phyloP scores from a whole-genome alignment of 192 early-diverging fungal species.

The Chytriomyces sp. region DNA sequence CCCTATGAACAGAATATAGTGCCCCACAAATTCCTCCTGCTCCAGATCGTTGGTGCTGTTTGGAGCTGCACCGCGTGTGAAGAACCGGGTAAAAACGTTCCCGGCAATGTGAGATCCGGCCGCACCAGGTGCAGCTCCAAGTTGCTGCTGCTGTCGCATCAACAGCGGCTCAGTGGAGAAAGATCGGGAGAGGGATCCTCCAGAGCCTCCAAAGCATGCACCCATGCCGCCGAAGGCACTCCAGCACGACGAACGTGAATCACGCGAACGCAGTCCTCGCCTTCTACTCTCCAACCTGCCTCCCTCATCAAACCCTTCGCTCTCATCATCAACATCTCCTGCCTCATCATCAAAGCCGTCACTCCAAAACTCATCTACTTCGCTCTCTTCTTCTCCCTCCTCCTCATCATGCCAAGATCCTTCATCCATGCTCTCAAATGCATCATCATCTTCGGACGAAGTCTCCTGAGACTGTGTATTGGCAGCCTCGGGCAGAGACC shows the following conservation, averaged over 20 bases:
- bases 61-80: slow-evolving; percentile 10
- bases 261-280: background rate
- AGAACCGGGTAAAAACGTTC: background rate
- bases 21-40: slow-evolving; percentile 69
- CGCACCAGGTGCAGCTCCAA: too few relatives aligned
- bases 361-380: background rate
- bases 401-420: background rate
- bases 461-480: background rate
- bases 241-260: background rate
- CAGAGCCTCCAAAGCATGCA: background rate
- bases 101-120: background rate
- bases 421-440: background rate
- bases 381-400: slow-evolving; percentile 9
- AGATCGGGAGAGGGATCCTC: background rate
- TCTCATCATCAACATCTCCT: background rate
- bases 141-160: too few relatives aligned
- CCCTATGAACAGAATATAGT: slow-evolving; percentile 85
- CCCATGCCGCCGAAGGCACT: background rate
- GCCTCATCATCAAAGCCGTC: background rate
- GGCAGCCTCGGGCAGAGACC: background rate
- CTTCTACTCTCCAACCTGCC: background rate
- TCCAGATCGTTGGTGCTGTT: slow-evolving; percentile 16
- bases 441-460: background rate
- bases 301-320: background rate
- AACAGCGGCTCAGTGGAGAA: too few relatives aligned